These are phyloP conservation scores for Mycosarcoma maydis DNA, from an alignment of 1,284 basidiomycete species.

Conservation along the genomic window DNA sequence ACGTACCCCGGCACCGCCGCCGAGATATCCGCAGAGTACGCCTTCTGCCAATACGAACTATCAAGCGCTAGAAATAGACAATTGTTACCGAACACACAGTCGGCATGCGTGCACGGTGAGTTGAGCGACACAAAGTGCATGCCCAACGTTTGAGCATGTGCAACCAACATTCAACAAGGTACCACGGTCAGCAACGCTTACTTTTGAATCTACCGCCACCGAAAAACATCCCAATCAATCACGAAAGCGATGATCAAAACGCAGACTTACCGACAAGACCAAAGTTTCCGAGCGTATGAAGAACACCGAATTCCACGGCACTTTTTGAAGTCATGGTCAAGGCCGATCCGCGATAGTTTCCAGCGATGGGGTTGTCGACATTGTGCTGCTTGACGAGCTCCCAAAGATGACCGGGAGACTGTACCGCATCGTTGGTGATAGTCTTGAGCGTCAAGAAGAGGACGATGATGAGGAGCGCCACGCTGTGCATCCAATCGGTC, in stretches of 20 bases:
- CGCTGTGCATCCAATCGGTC: constrained; percentile 59
- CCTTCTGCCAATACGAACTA: constrained; percentile 60
- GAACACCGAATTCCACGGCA: constrained; percentile 69
- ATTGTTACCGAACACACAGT: too few species aligned
- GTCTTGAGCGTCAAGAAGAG: constrained; percentile 56
- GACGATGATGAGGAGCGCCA: constrained; percentile 57
- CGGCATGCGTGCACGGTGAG: too few species aligned
- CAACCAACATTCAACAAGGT: too few species aligned
- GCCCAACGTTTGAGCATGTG: too few species aligned
- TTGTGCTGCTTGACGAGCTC: constrained; percentile 41
- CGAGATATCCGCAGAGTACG: constrained; percentile 51
- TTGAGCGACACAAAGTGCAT: too few species aligned
- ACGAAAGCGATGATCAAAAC: not conserved
- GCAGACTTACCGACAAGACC: constrained; percentile 44
- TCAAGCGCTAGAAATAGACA: constrained; percentile 59
- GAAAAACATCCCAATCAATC: too few species aligned
- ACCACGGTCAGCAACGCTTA: too few species aligned
- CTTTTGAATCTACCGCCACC: too few species aligned
- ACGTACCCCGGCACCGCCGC: constrained; percentile 61
- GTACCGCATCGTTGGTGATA: constrained; percentile 41
- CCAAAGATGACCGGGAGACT: constrained; percentile 46
- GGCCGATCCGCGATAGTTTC: constrained; percentile 75
- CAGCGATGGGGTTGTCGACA: constrained; percentile 67
- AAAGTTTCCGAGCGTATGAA: constrained; percentile 61
- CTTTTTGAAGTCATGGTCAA: constrained; percentile 82